Evolutionary conservation across 495 filamentous ascomycete genomes (phyloP).

Genomic region (Talaromyces borbonicus): DNA sequence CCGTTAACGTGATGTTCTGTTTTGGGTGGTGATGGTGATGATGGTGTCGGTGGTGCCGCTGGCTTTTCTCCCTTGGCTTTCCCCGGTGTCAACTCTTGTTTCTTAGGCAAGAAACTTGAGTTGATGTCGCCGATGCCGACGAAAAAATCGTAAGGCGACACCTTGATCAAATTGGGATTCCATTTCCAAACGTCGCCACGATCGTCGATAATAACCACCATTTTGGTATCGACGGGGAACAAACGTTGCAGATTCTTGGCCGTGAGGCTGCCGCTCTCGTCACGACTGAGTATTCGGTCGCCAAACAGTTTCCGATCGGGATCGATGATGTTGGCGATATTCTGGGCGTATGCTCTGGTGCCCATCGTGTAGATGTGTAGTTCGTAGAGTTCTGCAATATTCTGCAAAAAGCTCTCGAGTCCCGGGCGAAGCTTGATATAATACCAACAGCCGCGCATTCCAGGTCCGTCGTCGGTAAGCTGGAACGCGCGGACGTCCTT

Average conservation of each 20-base stretch:
- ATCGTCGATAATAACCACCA: conserved; percentile 99
- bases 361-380: conserved; percentile 99
- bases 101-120: conserved; percentile 89
- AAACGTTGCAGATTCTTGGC: conserved; percentile 83
- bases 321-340: conserved; percentile 89
- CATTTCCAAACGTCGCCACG: conserved; percentile 97
- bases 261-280: conserved; percentile 88
- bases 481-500: conserved; percentile 83
- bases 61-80: conserved; percentile 15
- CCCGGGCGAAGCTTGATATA: conserved; percentile 98
- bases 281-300: conserved; percentile 86
- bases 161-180: conserved; percentile 88
- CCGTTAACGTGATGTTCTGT: conserved; percentile 31
- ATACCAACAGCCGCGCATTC: conserved; percentile 73
- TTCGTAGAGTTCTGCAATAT: conserved; percentile 75
- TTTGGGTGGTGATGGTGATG: too few relatives aligned
- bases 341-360: conserved; percentile 84
- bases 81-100: conserved; percentile 52
- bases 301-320: conserved; percentile 84
- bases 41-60: conserved; percentile 13
- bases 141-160: conserved; percentile 93
- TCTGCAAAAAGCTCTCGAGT: conserved; percentile 69
- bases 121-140: conserved; percentile 98
- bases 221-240: conserved; percentile 95
- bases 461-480: conserved; percentile 72